Base-by-base conservation (phyloP, 2,329 filamentous ascomycete genomes). In the Aureobasidium sp. region DNA sequence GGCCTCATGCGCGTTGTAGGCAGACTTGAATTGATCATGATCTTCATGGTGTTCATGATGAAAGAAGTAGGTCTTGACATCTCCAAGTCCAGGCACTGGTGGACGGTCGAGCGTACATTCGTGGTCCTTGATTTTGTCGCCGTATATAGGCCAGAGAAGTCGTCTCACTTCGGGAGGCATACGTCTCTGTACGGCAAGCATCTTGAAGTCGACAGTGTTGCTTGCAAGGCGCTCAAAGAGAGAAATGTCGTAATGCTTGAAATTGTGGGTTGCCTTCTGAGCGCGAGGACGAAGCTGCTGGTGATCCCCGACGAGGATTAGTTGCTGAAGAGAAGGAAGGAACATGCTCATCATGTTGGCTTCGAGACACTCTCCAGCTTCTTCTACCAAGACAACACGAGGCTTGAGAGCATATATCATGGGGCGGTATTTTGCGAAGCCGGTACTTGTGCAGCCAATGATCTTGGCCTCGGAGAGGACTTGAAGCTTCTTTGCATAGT, bases 151-250 rank as follows among this genome's bases (percentile, higher is more conserved):
- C 0, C 66, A 63, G 3, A 87, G 68, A 3, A 86, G 64, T 42
- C 76, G 71, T 38, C 84, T 75, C 50, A 88, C 80, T 56, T 85
- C 81, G 0, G 83, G 79, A n/a, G 80, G 78, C 85, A 88, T 88
- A 42, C 84, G 72, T 35, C 88, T 80, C 65, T 95, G 89, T 47
- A 80, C 75, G 1, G 75, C 78, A 0, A 94, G 74, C 50, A 80
- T 81, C 1, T 77, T 76, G 61, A 79, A 88, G 0, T 81, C 78
- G 16, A 90, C 69, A 0, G 74, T 63, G 14, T 87, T 81, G 4
- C 75, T 71, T n/a, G 93, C 78, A 12, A 94, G 73, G 1, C 88
- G 78, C 68, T 94, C 86, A 60, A 94, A 94, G 61, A 94, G 77
- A 0, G 88, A 93, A 0, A 89, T 70, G 27, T 86, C 80, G 30